Evolutionary conservation across 768 basidiomycete genomes (phyloP).

Genomic region (Boletus barrowsii): DNA sequence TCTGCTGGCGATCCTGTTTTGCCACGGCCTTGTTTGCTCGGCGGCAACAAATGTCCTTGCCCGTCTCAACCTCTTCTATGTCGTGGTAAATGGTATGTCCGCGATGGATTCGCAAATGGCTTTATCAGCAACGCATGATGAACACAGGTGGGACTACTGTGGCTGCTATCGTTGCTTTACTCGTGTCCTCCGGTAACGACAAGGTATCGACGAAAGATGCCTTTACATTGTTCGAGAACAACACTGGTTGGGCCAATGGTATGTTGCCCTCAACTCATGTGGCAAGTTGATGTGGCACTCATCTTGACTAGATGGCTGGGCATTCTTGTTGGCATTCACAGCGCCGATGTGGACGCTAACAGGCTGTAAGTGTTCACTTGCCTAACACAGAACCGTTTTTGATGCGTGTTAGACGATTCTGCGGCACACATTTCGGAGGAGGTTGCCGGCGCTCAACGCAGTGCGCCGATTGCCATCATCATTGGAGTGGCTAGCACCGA

Average conservation of each 20-base stretch:
- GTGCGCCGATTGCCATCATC: constrained; percentile 68
- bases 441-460: constrained; percentile 57
- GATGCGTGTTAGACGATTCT: constrained; percentile 54
- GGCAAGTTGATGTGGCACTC: not conserved
- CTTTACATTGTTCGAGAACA: constrained; percentile 68
- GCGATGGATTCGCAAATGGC: not conserved
- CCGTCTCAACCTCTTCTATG: constrained; percentile 68
- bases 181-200: constrained; percentile 53
- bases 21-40: constrained; percentile 71
- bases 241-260: constrained; percentile 66
- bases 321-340: constrained; percentile 69
- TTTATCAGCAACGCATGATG: not conserved
- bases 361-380: constrained; percentile 49
- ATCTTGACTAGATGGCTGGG: constrained; percentile 57
- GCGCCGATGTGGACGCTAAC: constrained; percentile 80
- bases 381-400: not conserved
- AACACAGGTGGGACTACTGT: constrained; percentile 58
- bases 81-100: constrained; percentile 55
- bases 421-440: constrained; percentile 77
- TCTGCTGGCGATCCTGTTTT: constrained; percentile 57
- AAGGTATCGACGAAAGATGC: constrained; percentile 67
- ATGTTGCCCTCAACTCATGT: constrained; percentile 13
- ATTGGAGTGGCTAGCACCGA: constrained; percentile 60
- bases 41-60: constrained; percentile 64
- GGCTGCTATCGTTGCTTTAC: constrained; percentile 57